phyloP scores from a whole-genome alignment of 75 land plant genomes.

The Larix kaempferi region DNA sequence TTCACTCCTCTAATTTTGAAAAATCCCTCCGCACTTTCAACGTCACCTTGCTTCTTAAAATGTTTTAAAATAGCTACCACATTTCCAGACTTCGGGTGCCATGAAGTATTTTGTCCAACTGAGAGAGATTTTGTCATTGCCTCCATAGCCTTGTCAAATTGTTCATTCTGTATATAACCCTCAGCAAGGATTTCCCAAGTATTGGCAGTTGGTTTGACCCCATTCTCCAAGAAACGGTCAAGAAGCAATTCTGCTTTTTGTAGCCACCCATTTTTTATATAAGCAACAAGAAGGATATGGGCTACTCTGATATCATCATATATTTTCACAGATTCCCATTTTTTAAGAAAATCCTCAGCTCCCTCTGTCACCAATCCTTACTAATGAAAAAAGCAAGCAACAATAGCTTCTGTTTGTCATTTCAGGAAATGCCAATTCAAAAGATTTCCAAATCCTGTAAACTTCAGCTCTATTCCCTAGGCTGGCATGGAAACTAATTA shows the following conservation, averaged over 20 bases:
- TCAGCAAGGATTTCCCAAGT: constrained; percentile 61
- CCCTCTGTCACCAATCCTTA: constrained; percentile 40
- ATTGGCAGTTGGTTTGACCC: constrained; percentile 33
- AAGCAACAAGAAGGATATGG: constrained; percentile 51
- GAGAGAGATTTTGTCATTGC: constrained; percentile 35
- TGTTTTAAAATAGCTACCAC: constrained; percentile 18
- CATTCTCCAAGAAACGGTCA: constrained; percentile 20
- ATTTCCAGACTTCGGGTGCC: constrained; percentile 39
- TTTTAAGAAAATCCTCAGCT: constrained; percentile 35
- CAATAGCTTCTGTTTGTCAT: too few relatives aligned
- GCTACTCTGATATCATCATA: constrained; percentile 39
- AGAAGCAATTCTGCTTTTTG: constrained; percentile 40
- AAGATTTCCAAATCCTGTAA: too few relatives aligned
- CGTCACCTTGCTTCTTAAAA: constrained; percentile 36
- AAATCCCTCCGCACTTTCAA: constrained; percentile 41
- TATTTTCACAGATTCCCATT: constrained; percentile 29
- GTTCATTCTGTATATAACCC: constrained; percentile 9
- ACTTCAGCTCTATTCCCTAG: too few relatives aligned
- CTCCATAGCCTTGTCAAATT: background rate
- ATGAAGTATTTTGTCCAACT: constrained; percentile 15
- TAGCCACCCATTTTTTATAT: constrained; percentile 32
- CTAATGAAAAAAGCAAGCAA: constrained; percentile 25
- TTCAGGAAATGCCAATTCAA: too few relatives aligned
- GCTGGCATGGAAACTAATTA: too few relatives aligned
- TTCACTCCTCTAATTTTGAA: constrained; percentile 41